Conservation (phyloP, 345 rosid species). For the Eucalyptus polybractea region DNA sequence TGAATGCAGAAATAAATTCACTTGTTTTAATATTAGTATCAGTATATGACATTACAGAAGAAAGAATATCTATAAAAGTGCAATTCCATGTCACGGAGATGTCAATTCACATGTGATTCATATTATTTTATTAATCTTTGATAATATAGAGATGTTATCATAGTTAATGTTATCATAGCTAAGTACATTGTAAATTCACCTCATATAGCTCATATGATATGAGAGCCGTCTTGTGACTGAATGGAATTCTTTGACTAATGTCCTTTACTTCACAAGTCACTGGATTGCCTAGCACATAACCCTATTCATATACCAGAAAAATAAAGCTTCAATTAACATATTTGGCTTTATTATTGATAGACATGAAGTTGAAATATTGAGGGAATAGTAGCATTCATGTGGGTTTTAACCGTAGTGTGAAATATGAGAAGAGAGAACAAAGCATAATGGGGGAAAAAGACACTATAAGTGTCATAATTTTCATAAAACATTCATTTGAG, state of each 20-base stretch:
- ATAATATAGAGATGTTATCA: neutral
- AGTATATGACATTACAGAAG: neutral
- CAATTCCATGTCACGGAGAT: neutral
- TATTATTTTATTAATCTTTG: neutral
- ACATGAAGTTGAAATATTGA: neutral
- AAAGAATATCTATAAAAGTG: neutral
- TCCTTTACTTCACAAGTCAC: constrained; percentile 6
- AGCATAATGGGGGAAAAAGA: neutral
- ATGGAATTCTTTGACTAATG: constrained; percentile 10
- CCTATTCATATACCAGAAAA: constrained; percentile 3
- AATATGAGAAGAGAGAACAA: neutral
- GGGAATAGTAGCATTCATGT: too few species aligned
- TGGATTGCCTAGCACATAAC: neutral
- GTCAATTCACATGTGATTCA: neutral
- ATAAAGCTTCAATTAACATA: neutral
- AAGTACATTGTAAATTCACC: neutral
- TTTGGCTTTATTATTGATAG: neutral
- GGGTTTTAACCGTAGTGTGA: neutral
- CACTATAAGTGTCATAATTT: neutral
- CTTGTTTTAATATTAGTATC: too few species aligned
- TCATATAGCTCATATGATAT: constrained; percentile 45
- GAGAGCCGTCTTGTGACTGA: constrained; percentile 28
- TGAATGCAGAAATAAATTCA: neutral
- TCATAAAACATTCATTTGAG: too few species aligned
- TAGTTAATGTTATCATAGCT: neutral